Conservation (phyloP, 805 yeast genomes). For the Candida vaughaniae region DNA sequence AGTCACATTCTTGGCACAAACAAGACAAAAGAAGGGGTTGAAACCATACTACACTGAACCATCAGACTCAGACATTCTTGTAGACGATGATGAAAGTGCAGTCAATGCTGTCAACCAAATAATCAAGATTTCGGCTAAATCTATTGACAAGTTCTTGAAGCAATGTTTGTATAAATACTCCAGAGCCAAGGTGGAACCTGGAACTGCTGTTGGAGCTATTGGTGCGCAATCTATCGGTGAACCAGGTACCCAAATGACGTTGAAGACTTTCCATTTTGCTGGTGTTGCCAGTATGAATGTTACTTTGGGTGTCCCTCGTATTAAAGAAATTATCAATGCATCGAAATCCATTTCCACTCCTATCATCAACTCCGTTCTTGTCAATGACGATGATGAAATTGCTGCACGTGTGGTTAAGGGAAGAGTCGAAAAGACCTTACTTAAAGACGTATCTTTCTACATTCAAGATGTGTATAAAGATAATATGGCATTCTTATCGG, state of each 20-base stretch:
- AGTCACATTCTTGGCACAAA: constrained; percentile 53
- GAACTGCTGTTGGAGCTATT: constrained; percentile 98
- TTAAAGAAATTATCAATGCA: constrained; percentile 97
- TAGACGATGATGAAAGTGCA: constrained; percentile 30
- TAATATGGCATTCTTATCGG: constrained; percentile 71
- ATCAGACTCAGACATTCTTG: constrained; percentile 40
- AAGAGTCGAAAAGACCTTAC: constrained; percentile 85
- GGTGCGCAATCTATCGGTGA: constrained; percentile 99
- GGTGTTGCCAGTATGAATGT: constrained; percentile 99
- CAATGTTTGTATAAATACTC: constrained; percentile 80
- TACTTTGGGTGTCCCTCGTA: constrained; percentile 98
- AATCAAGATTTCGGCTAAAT: constrained; percentile 59
- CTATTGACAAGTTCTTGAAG: constrained; percentile 65
- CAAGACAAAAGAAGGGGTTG: constrained; percentile 57
- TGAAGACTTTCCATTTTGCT: constrained; percentile 92
- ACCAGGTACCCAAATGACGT: constrained; percentile 99
- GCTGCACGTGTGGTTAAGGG: constrained; percentile 99
- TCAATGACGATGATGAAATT: constrained; percentile 90
- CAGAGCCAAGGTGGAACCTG: constrained; percentile 94
- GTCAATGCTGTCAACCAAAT: constrained; percentile 59
- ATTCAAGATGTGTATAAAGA: constrained; percentile 93
- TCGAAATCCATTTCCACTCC: constrained; percentile 95
- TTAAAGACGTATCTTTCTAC: constrained; percentile 82
- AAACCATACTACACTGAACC: constrained; percentile 39
- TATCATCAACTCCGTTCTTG: constrained; percentile 90